These are phyloP conservation scores for Podila epicladia DNA, from an alignment of 192 early-diverging fungal species.

Conservation along the genomic window DNA sequence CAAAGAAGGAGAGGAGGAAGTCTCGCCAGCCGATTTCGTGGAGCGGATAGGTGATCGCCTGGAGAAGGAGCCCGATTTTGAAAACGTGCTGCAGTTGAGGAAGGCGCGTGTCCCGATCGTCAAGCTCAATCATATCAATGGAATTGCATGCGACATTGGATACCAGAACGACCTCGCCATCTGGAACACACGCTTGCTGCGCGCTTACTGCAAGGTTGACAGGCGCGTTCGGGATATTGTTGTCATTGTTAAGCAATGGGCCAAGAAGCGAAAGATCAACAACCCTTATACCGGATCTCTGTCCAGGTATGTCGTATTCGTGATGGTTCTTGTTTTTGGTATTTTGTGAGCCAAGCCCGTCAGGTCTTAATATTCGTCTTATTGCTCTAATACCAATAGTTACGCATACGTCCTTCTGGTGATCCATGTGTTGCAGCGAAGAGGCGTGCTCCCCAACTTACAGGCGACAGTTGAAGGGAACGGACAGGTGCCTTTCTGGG, in stretches of 20 bases:
- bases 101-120: conserved; percentile 45
- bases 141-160: conserved; percentile 52
- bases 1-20: conserved; percentile 18
- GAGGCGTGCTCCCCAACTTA: conserved; percentile 49
- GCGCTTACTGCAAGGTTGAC: conserved; percentile 47
- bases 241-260: conserved; percentile 49
- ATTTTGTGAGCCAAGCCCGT: no score
- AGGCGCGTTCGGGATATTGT: conserved; percentile 48
- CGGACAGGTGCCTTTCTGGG: conserved; percentile 34
- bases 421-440: conserved; percentile 38
- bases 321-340: no score
- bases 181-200: conserved; percentile 51
- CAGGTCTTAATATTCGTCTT: neutral
- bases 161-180: conserved; percentile 51
- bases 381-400: conserved; percentile 1
- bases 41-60: conserved; percentile 47
- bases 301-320: conserved; percentile 25
- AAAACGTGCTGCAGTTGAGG: conserved; percentile 37
- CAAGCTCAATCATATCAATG: conserved; percentile 45
- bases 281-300: conserved; percentile 46
- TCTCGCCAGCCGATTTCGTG: conserved; percentile 48
- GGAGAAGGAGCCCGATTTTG: conserved; percentile 36
- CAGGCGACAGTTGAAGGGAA: conserved; percentile 41
- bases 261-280: conserved; percentile 50
- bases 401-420: conserved; percentile 52